A percentile compares a stretch with the other conserved stretches of the same genome.
Evolutionary conservation across 345 rosid genomes (phyloP).

Genomic region (Carallia brachiata): DNA sequence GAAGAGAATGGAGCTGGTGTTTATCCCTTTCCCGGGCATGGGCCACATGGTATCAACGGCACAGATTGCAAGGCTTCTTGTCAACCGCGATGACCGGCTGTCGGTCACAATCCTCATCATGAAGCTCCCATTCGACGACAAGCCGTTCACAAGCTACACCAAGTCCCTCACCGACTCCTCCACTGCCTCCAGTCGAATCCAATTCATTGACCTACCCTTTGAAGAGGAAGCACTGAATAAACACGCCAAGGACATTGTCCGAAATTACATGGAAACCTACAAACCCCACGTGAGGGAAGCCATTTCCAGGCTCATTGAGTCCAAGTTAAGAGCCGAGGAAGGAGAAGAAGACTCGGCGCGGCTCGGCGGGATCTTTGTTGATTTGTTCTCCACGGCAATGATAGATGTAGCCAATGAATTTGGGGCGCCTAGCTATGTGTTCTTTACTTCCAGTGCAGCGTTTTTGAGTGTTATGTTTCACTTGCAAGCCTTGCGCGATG

Average conservation of each 20-base stretch:
- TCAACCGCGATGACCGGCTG: neutral
- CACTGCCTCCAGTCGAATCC: neutral
- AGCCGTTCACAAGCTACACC: neutral
- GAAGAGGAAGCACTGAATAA: neutral
- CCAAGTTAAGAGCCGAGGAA: slow-evolving; percentile 5
- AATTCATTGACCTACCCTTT: slow-evolving; percentile 5
- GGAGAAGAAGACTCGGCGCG: slow-evolving; percentile 12
- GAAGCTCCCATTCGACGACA: neutral
- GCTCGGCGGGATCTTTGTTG: slow-evolving; percentile 48
- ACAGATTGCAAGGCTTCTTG: slow-evolving; percentile 3
- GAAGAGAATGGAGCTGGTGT: neutral
- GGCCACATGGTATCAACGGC: slow-evolving; percentile 11
- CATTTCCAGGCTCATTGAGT: neutral
- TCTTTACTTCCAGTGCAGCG: slow-evolving; percentile 42
- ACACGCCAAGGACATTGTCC: neutral
- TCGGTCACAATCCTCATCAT: slow-evolving; percentile 12
- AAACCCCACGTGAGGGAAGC: neutral
- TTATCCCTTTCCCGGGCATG: slow-evolving; percentile 16
- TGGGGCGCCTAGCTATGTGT: slow-evolving; percentile 41
- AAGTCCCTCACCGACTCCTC: neutral
- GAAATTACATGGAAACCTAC: neutral
- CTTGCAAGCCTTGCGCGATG: slow-evolving; percentile 21
- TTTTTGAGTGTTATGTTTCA: slow-evolving; percentile 30
- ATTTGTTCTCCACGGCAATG: slow-evolving; percentile 49
- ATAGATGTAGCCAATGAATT: slow-evolving; percentile 51